Evolutionary conservation across 2,329 filamentous ascomycete genomes (phyloP).

Genomic region (Dactylella cylindrospora): DNA sequence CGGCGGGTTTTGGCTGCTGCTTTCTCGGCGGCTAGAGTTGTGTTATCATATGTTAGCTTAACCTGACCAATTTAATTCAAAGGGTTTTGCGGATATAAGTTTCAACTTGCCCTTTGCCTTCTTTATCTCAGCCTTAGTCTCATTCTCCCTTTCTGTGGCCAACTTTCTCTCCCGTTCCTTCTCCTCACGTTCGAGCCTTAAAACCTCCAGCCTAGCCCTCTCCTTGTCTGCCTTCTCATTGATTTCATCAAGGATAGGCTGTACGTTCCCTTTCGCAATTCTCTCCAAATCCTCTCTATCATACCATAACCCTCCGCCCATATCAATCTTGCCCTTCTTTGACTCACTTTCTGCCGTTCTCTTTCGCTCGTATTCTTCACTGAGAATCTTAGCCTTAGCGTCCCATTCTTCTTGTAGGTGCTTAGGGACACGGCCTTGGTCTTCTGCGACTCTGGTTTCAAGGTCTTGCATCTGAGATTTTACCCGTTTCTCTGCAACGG

Average conservation of each 20-base stretch:
- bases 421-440: conserved; percentile 35
- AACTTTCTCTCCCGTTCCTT: conserved; percentile 22
- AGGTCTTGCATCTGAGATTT: conserved; percentile 35
- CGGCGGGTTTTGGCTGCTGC: conserved; percentile 30
- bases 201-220: conserved; percentile 14
- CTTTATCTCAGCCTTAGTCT: conserved; percentile 20
- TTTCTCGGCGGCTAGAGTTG: conserved; percentile 24
- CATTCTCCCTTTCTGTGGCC: conserved; percentile 16
- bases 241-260: conserved; percentile 43
- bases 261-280: conserved; percentile 35
- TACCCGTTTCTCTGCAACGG: conserved; percentile 31
- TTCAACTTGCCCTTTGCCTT: conserved; percentile 29
- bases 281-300: conserved; percentile 37
- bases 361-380: conserved; percentile 30
- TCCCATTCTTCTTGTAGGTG: conserved; percentile 42
- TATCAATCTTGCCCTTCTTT: conserved; percentile 42
- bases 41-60: too few species aligned
- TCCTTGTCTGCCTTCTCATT: conserved; percentile 39
- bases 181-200: conserved; percentile 24
- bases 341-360: conserved; percentile 22
- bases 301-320: conserved; percentile 42
- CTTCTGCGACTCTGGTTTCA: conserved; percentile 40
- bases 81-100: neutral
- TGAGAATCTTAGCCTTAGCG: conserved; percentile 29
- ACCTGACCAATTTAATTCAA: neutral